Conservation (phyloP, 192 early-diverging fungal species). For the Coemansia biformis region DNA sequence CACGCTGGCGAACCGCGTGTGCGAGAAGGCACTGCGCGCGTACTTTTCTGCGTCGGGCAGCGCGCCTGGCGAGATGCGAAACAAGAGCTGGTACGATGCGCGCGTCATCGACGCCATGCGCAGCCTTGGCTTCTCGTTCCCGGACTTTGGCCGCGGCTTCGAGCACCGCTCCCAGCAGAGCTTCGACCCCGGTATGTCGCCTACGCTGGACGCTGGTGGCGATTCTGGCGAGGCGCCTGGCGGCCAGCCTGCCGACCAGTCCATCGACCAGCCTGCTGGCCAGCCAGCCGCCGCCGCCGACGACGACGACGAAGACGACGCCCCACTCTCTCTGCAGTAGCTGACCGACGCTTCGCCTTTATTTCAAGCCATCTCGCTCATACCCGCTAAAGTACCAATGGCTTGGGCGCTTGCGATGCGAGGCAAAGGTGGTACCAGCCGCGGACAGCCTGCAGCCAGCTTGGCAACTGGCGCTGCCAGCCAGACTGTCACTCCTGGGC, state of each 20-base stretch:
- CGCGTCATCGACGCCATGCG: constrained; percentile 41
- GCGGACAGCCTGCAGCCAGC: no score
- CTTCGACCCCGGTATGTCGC: constrained; percentile 18
- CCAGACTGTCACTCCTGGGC: background rate
- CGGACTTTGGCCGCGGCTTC: constrained; percentile 46
- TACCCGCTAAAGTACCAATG: no score
- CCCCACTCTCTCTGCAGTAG: background rate
- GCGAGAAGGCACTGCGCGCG: constrained; percentile 48
- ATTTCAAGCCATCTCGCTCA: no score
- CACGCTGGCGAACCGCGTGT: constrained; percentile 51
- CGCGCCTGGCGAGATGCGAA: constrained; percentile 30
- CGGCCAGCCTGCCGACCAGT: no score
- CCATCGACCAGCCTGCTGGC: no score
- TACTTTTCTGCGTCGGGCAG: constrained; percentile 26
- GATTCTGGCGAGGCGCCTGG: no score
- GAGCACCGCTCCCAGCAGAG: constrained; percentile 51
- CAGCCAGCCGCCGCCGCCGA: constrained; percentile 1
- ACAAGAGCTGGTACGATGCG: constrained; percentile 47
- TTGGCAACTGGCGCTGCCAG: no score
- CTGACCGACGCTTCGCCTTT: no score
- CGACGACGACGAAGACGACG: no score
- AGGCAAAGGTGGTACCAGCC: no score
- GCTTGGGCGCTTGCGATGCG: no score
- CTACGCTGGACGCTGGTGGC: background rate
- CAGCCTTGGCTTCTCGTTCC: constrained; percentile 36